Conservation (phyloP, 2,329 filamentous ascomycete species). For the Fusarium torulosum region DNA sequence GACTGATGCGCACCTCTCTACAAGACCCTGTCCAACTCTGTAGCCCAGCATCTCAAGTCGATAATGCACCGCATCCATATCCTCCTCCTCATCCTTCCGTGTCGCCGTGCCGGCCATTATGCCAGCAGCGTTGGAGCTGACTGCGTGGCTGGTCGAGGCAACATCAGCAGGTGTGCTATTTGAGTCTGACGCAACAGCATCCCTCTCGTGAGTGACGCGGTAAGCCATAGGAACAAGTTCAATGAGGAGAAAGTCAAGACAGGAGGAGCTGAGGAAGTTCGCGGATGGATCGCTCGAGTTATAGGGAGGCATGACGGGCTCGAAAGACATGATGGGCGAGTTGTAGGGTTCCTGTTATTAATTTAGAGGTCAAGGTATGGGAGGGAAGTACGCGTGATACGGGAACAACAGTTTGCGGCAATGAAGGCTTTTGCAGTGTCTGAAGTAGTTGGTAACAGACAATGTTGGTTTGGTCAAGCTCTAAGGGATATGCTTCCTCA, state of each 20-base stretch:
- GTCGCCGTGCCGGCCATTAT: slow-evolving; percentile 42
- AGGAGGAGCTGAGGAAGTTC: slow-evolving; percentile 83
- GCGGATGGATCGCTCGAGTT: slow-evolving; percentile 80
- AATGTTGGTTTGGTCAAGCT: slow-evolving; percentile 16
- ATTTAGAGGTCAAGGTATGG: not conserved
- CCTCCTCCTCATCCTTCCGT: slow-evolving; percentile 77
- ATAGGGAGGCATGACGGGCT: slow-evolving; percentile 75
- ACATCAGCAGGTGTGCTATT: slow-evolving; percentile 36
- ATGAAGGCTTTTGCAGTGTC: not conserved
- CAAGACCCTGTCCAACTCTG: slow-evolving; percentile 90
- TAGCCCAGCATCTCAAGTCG: slow-evolving; percentile 88
- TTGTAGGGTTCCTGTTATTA: not conserved
- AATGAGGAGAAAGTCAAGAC: slow-evolving; percentile 94
- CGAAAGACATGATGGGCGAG: slow-evolving; percentile 74
- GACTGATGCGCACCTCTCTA: slow-evolving; percentile 75
- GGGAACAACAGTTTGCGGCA: not conserved
- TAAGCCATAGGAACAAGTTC: slow-evolving; percentile 96
- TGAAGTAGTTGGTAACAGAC: not conserved
- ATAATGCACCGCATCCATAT: slow-evolving; percentile 86
- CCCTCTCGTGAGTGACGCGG: slow-evolving; percentile 81
- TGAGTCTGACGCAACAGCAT: slow-evolving; percentile 59
- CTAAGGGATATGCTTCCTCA: slow-evolving; percentile 19
- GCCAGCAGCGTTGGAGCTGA: slow-evolving; percentile 46
- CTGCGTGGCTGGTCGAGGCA: slow-evolving; percentile 40
- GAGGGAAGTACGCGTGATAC: not conserved